A percentile compares a stretch with the other conserved stretches of the same genome.
These are phyloP conservation scores for Talaromyces trachyspermus DNA, from an alignment of 495 filamentous ascomycete species.

Conservation along the genomic window DNA sequence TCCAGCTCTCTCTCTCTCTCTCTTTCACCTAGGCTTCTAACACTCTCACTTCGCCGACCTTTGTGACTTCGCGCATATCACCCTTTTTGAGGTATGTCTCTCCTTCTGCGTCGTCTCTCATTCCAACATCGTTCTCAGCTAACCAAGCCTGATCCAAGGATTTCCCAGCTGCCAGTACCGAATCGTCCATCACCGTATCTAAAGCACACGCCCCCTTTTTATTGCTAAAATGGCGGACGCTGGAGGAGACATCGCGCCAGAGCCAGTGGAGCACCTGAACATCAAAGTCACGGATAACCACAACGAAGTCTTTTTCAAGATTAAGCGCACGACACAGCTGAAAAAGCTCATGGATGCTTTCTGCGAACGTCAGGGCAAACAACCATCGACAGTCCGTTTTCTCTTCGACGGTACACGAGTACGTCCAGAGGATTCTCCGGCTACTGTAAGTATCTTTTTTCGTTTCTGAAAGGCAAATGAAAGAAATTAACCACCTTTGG, in stretches of 20 bases:
- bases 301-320: constrained; percentile 99
- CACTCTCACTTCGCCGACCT: not conserved
- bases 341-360: constrained; percentile 99
- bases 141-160: not conserved
- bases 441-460: constrained; percentile 60
- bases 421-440: constrained; percentile 79
- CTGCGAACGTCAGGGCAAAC: constrained; percentile 93
- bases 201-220: not conserved
- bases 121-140: not conserved
- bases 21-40: not conserved
- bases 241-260: constrained; percentile 41
- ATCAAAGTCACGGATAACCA: constrained; percentile 99
- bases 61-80: no score
- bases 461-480: not conserved
- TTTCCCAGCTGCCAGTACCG: not conserved
- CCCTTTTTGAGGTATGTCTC: not conserved
- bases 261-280: constrained; percentile 79
- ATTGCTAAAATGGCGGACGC: constrained; percentile 39
- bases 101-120: not conserved
- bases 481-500: no score
- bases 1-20: not conserved
- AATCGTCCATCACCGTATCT: not conserved
- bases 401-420: constrained; percentile 93
- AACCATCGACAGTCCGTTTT: constrained; percentile 76
- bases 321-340: constrained; percentile 91